Evolutionary conservation across 352 stramenopile genomes (phyloP), one percentile per base, ranked within the genome.

Genomic region (Globisporangium orthogonon): DNA sequence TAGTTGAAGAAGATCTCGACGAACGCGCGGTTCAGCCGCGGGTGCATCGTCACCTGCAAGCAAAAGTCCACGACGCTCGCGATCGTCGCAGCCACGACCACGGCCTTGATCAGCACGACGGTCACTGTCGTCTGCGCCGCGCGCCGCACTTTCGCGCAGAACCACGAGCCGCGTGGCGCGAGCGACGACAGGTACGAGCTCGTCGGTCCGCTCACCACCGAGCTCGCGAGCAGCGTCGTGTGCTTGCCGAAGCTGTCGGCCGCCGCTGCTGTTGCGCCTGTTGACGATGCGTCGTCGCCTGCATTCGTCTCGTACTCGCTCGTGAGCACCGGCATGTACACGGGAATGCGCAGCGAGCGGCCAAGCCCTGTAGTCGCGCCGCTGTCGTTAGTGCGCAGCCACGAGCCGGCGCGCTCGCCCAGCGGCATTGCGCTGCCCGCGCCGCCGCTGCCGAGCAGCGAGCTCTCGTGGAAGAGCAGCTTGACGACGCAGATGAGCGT

Each of bases 401-500:
- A 61, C 6, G 49, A 55, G 40, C 39, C 44, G 14, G 41, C 39
- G 39, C 40, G 47, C 10, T 50, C 56, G 11, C 50, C 28, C 6
- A 23, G 23, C 23, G 23, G 23, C 23, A 50, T 33, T 11, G 41
- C 23, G 11, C 50, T 23, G 41, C 28, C 28, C 9, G 35, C 37
- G 0, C 28, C 15, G 49, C 50, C 28, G 18, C 50, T 28, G 10
- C 23, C 50, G 49, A 57, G 29, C 30, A 62, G 49, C 23, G 56
- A 56, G 41, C 40, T 57, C 14, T 55, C 56, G 62, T 87, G 73
- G 29, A 87, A 65, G 41, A 87, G 63, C 35, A 85, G 62, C 59
- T 89, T 89, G 15, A 87, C 75, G 18, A 89, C 52, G 58, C 76
- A 83, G 43, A 89, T 84, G 47, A 82, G 66, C 2, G 79, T 89